Evolutionary conservation across 208 protist genomes (phyloP), one percentile per base, ranked within the genome.

Genomic region (Trypanosoma vivax): DNA sequence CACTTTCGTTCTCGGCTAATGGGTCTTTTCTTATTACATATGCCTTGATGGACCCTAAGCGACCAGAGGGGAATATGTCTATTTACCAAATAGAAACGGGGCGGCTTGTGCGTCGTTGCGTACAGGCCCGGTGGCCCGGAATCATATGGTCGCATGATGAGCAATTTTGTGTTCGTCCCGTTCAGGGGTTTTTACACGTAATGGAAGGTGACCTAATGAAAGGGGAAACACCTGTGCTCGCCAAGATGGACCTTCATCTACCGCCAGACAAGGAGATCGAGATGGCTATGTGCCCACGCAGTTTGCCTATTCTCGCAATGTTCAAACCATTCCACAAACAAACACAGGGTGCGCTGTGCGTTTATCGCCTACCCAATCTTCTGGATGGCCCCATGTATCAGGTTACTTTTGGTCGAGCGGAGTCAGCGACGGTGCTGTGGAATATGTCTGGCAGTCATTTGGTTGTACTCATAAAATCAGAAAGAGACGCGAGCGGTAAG

Each of bases 261-360:
- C 60, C 75, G 2, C 79, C 87, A 54, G 80, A 92, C 43, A 84
- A 87, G 65, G 84, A 92, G 35, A 79, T 87, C 30, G 78, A 75
- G 56, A 78, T 76, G 46, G 73, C 70, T 9, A 73, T 71, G 35
- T 75, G 69, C 16, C 78, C 79, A 2, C 58, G 55, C 31, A 65
- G 63, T 29, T 65, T 64, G 14, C 81, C 85, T 29, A 28, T 90
- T 56, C 66, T 90, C 14, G 80, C 81, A 0, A 56, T 93, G 25
- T 93, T 93, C 68, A 88, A 83, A 60, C 81, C 85, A 2, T 85
- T 87, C 49, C 65, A 86, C 66, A 90, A 93, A 54, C 65, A 88
- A 42, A 70, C 57, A 29, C 81, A 73, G 50, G 82, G 70, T 4
- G 82, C 69, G 7, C 71, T 93, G 27, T 51, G 33, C 40, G 31